Evolutionary conservation across 345 rosid species (phyloP).

Genomic region (Dipteronia dyeriana): DNA sequence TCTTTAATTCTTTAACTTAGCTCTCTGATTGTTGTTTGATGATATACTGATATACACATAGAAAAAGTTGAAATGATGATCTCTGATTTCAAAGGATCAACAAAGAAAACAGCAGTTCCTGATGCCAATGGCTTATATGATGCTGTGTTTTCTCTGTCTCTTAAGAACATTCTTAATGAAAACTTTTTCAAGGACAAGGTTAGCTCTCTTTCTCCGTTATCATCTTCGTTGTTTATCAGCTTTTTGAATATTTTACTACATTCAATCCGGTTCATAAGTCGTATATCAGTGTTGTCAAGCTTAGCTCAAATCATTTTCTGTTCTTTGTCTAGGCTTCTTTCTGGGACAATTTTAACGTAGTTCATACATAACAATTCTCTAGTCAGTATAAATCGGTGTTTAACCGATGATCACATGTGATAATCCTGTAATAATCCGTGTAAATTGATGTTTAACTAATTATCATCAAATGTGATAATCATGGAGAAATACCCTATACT

Average conservation of each 20-base stretch:
- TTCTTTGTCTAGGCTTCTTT: background rate
- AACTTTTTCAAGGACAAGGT: slow-evolving; percentile 37
- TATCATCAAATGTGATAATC: too few species aligned
- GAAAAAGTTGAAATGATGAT: background rate
- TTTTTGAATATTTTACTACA: too few species aligned
- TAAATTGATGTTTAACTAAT: too few species aligned
- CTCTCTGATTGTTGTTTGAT: background rate
- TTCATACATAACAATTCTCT: background rate
- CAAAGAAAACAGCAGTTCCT: background rate
- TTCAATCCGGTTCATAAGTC: background rate
- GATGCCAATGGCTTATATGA: slow-evolving; percentile 1
- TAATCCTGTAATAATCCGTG: too few species aligned
- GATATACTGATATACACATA: background rate
- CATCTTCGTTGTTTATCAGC: background rate
- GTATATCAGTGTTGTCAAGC: background rate
- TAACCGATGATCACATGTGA: too few species aligned
- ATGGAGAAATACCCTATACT: too few species aligned
- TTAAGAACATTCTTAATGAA: slow-evolving; percentile 33
- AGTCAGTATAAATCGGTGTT: too few species aligned
- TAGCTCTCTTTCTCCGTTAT: background rate
- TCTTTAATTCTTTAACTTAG: background rate
- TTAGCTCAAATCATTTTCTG: background rate
- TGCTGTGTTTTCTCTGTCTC: slow-evolving; percentile 35
- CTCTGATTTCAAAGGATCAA: too few species aligned
- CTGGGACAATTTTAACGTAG: background rate